Evolutionary conservation across 2,329 filamentous ascomycete genomes (phyloP), one percentile per base, ranked within the genome.

Genomic region (Paraphaeosphaeria sporulosa): DNA sequence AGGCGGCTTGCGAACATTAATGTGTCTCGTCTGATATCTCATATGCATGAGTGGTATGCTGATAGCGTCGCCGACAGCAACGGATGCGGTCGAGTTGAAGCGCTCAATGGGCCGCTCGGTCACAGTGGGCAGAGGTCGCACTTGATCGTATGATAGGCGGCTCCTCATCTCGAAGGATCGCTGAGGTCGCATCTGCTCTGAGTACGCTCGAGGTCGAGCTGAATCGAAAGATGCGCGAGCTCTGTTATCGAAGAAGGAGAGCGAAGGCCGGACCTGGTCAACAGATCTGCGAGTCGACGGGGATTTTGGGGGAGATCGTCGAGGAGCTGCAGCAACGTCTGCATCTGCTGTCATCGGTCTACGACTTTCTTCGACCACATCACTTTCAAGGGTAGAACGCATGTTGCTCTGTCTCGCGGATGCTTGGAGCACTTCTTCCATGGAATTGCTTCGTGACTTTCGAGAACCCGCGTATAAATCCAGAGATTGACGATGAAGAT

Each of bases 41-140:
- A 62, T 68, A 12, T 64, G 64, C 40, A 66, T 13, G 17, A 66
- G 54, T 12, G 69, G 56, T 9, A 69, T 48, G 7, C 55, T 59
- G 27, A 64, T 51, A 6, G 62, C 58, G 13, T 64, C 23, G 4
- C 44, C 49, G 25, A 61, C 61, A 32, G 50, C 55, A 25, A 67
- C 62, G 1, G 66, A 68, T 9, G 57, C 54, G 2, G 60, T 64
- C 19, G 67, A 68, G 21, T 71, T 67, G 40, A 65, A 64, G 4
- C 64, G 64, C 44, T 65, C 65, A 7, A 69, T 52, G 7, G 58
- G 58, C 30, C 59, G 63, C 42, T 71, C 68, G 0, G 32, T 56
- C 21, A 69, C 34, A 13, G 47, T 47, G 42, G 66, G 53, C 49
- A 66, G 2, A 52, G 58, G 51, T 55, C 30, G 49, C 13, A 60